Evolutionary conservation across 1,284 basidiomycete genomes (phyloP).

Genomic region (Moesziomyces parantarcticus): DNA sequence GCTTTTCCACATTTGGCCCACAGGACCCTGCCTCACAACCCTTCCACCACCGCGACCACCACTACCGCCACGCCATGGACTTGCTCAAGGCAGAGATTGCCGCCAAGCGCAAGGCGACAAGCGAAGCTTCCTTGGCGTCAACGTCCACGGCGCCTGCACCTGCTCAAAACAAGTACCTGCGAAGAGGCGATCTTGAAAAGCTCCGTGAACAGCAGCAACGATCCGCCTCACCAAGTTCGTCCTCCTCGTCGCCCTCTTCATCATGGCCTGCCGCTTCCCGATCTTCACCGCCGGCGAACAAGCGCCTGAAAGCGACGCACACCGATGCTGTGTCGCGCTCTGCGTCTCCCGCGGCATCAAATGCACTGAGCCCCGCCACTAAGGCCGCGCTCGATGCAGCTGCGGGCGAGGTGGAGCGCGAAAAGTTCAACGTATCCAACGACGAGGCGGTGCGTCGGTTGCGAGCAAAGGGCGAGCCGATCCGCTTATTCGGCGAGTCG

Average conservation of each 20-base stretch:
- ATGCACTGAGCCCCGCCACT: conserved; percentile 11
- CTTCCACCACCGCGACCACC: background rate
- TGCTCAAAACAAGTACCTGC: conserved; percentile 50
- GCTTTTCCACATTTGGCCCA: conserved; percentile 1
- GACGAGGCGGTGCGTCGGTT: conserved; percentile 90
- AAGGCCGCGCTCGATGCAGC: conserved; percentile 23
- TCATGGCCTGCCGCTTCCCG: background rate
- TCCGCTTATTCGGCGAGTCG: conserved; percentile 91
- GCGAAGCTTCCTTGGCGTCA: background rate
- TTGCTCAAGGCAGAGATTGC: conserved; percentile 84
- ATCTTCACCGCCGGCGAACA: conserved; percentile 1
- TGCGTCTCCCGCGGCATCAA: conserved; percentile 3
- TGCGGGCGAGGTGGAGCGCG: conserved; percentile 28
- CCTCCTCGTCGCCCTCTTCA: conserved; percentile 6
- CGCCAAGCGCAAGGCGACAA: conserved; percentile 78
- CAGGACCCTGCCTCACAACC: conserved; percentile 2
- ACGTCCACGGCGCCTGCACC: conserved; percentile 11
- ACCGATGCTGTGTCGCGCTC: background rate
- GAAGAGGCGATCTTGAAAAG: conserved; percentile 57
- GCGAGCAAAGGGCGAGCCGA: conserved; percentile 89
- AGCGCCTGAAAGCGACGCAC: conserved; percentile 4
- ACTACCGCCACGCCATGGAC: conserved; percentile 74
- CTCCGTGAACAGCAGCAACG: conserved; percentile 30
- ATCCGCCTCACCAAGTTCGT: conserved; percentile 9
- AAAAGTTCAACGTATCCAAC: conserved; percentile 87